phyloP scores from a whole-genome alignment of 495 filamentous ascomycete species.

The Talaromyces borbonicus region DNA sequence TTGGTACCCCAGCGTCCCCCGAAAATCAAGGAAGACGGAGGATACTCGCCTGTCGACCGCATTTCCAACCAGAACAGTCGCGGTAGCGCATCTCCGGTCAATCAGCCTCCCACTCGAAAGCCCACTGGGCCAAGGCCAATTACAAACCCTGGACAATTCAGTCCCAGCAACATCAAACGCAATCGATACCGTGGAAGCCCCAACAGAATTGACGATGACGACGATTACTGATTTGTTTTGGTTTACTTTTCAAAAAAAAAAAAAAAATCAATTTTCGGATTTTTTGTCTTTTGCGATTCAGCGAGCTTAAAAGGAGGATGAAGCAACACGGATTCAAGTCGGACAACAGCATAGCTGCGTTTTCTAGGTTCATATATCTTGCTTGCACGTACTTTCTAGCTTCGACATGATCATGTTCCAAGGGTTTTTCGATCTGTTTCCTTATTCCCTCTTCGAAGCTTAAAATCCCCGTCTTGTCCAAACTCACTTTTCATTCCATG shows the following conservation, averaged over 20 bases:
- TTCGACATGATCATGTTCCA: background rate
- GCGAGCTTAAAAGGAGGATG: background rate
- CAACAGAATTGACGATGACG: conserved; percentile 36
- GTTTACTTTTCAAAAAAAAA: background rate
- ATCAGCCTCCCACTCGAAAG: conserved; percentile 38
- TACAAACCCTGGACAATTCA: conserved; percentile 34
- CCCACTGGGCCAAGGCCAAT: conserved; percentile 46
- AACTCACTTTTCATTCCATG: background rate
- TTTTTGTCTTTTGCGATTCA: background rate
- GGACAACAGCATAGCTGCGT: no score
- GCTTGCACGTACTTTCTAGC: no score
- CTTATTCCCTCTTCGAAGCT: background rate
- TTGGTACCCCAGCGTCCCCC: conserved; percentile 38
- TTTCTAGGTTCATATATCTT: no score
- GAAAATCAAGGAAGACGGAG: conserved; percentile 31
- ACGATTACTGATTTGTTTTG: conserved; percentile 8
- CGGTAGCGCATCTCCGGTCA: conserved; percentile 25
- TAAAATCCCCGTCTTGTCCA: no score
- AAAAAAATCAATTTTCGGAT: background rate
- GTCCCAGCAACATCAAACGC: conserved; percentile 35
- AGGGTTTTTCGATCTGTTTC: background rate
- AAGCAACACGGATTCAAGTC: no score
- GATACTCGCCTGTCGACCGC: conserved; percentile 32
- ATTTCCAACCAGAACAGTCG: conserved; percentile 20
- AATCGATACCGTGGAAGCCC: conserved; percentile 39